Evolutionary conservation across 1,139 yeast genomes (phyloP).

Genomic region (Trichomonascaceae sp.): DNA sequence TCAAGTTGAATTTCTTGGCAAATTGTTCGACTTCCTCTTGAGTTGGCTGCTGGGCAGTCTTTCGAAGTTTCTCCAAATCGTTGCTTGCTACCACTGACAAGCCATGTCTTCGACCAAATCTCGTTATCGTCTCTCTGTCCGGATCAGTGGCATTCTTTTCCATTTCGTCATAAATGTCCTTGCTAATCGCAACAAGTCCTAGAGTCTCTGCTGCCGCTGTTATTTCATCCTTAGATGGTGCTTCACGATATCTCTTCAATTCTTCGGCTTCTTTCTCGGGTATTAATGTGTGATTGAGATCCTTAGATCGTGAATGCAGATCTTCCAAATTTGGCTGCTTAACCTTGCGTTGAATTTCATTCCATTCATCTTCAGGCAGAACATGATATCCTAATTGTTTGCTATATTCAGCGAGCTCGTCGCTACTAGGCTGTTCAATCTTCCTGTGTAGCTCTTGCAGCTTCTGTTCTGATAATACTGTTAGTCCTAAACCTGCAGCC

Average conservation of each 20-base stretch:
- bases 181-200: constrained; percentile 19
- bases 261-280: constrained; percentile 23
- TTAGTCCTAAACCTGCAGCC: constrained; percentile 23
- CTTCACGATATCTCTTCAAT: constrained; percentile 21
- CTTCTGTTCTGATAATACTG: constrained; percentile 23
- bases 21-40: constrained; percentile 40
- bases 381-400: constrained; percentile 14
- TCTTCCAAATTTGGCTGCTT: constrained; percentile 23
- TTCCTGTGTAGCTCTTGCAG: constrained; percentile 25
- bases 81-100: constrained; percentile 21
- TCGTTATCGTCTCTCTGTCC: constrained; percentile 21
- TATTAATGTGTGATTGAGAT: constrained; percentile 26
- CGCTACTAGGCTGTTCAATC: constrained; percentile 23
- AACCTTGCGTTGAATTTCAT: constrained; percentile 18
- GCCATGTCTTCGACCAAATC: constrained; percentile 30
- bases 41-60: constrained; percentile 21
- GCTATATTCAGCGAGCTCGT: constrained; percentile 17
- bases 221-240: constrained; percentile 26
- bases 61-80: constrained; percentile 26
- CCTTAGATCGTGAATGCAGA: constrained; percentile 16
- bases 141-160: constrained; percentile 26
- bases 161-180: constrained; percentile 23
- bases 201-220: constrained; percentile 17
- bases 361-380: constrained; percentile 15
- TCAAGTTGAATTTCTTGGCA: constrained; percentile 42